Evolutionary conservation across 768 basidiomycete genomes (phyloP), one percentile per base, ranked within the genome.

Genomic region (Gyrodon lividus): DNA sequence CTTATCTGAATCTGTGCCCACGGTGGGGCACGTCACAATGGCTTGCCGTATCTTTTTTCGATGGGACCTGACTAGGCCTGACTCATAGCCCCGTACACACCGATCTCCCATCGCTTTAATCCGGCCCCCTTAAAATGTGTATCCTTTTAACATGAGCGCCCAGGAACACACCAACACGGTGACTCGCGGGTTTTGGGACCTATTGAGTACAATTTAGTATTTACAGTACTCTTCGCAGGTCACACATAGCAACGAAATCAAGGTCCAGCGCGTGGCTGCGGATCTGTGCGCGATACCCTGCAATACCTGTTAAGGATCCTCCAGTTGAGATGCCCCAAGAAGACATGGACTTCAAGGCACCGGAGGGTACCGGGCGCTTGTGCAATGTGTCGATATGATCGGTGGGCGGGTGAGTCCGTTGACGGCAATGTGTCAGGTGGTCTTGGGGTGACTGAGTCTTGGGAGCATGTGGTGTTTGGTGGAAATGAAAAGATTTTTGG

Each of bases 201-300:
- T n/a, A n/a, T n/a, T n/a, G n/a, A n/a, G n/a, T n/a, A n/a, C n/a
- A n/a, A n/a, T n/a, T n/a, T n/a, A n/a, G n/a, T n/a, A 31, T 14
- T 31, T 12, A 14, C 31, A 12, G 31, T 31, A 14, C 31, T 5
- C 12, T 31, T 31, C 30, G 9, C 14, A 17, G 31, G 20, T 39
- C 39, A 12, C 17, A 50, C 53, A 52, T 52, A 46, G 50, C 53
- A 54, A 46, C 39, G 31, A n/a, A 20, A 54, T 31, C 30, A 51
- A 35, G 23, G 17, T 4, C 4, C 28, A 7, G 34, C 30, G 19
- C n/a, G n/a, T n/a, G n/a, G n/a, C n/a, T n/a, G n/a, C n/a, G n/a
- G 46, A 48, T 48, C 47, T 42, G 24, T 22, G 22, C 28, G 16
- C 24, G n/a, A 17, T 5, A 19, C 26, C 12, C 6, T 38, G 19